Evolutionary conservation across 1,139 yeast genomes (phyloP), one percentile per base, ranked within the genome.

Genomic region (Taiozyma sp.): DNA sequence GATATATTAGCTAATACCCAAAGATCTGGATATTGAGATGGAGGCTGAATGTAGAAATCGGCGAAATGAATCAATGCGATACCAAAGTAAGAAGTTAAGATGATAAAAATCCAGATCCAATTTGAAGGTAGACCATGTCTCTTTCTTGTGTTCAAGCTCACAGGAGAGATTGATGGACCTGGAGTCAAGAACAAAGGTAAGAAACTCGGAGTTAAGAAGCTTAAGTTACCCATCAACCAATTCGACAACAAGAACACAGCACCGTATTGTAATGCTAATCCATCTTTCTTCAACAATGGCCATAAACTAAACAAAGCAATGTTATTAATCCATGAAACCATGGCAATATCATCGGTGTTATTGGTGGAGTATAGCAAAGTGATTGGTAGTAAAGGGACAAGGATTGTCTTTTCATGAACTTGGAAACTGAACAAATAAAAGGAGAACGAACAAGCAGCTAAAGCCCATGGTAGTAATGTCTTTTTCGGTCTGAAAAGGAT

Each of bases 401-500:
- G 72, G 6, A 95, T 92, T 0, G 91, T 83, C 70, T 93, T 89
- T 67, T 93, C 99, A 66, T 95, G 99, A 4, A 93, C 99, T 66
- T 93, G 98, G 72, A 90, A 95, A 28, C 96, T 87, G 65, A 93
- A 93, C 47, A 95, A 73, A 65, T 78, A 95, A 65, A 93, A 95
- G 0, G 96, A 86, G 83, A 96, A 79, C 0, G 99, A 83, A 53
- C 93, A 83, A 1, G 91, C 84, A 1, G 92, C 81, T 52, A 93
- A 79, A 1, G 95, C 92, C 80, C 90, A 89, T 1, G 85, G 73
- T 13, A 85, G 62, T 13, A 83, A 64, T 47, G 71, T 71, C 57
- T 81, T 78, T 36, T 73, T 70, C 27, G 87, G 83, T 49, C 75
- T 74, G 47, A 78, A 64, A 48, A 85, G 76, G 4, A 82, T 76